These are phyloP conservation scores for Cajanus cajan DNA, from an alignment of 306 rosid species.

Conservation along the genomic window DNA sequence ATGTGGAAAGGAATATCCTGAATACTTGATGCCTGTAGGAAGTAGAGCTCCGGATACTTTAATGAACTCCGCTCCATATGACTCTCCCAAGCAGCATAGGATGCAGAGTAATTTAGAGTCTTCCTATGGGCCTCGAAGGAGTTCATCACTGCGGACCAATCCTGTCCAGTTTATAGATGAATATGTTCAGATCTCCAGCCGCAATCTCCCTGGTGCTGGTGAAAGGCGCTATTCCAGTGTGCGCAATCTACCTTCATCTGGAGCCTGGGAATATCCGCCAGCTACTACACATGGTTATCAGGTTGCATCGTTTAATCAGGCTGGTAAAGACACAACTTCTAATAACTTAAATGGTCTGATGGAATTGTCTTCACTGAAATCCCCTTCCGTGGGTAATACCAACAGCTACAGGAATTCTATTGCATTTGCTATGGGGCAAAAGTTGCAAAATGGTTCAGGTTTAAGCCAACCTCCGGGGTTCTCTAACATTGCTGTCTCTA, in stretches of 20 bases:
- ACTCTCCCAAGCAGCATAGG: conserved; percentile 55
- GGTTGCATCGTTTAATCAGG: conserved; percentile 52
- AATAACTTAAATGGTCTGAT: conserved; percentile 52
- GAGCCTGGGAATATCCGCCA: conserved; percentile 73
- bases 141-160: conserved; percentile 55
- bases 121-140: conserved; percentile 54
- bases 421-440: conserved; percentile 64
- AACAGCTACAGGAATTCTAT: conserved; percentile 62
- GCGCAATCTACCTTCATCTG: conserved; percentile 61
- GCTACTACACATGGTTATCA: conserved; percentile 84
- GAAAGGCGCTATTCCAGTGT: conserved; percentile 76
- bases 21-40: conserved; percentile 40
- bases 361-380: conserved; percentile 46
- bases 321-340: conserved; percentile 50
- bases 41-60: conserved; percentile 52
- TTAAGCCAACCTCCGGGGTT: conserved; percentile 59
- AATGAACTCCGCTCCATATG: conserved; percentile 49
- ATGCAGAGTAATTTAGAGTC: conserved; percentile 61
- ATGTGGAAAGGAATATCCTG: conserved; percentile 51
- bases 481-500: conserved; percentile 48
- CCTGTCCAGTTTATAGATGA: conserved; percentile 50
- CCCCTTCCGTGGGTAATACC: conserved; percentile 49
- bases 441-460: conserved; percentile 64
- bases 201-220: conserved; percentile 41
- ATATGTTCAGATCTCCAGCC: conserved; percentile 51